Evolutionary conservation across 139 green algal species (phyloP).

Genomic region (Edaphochlamys debaryana): DNA sequence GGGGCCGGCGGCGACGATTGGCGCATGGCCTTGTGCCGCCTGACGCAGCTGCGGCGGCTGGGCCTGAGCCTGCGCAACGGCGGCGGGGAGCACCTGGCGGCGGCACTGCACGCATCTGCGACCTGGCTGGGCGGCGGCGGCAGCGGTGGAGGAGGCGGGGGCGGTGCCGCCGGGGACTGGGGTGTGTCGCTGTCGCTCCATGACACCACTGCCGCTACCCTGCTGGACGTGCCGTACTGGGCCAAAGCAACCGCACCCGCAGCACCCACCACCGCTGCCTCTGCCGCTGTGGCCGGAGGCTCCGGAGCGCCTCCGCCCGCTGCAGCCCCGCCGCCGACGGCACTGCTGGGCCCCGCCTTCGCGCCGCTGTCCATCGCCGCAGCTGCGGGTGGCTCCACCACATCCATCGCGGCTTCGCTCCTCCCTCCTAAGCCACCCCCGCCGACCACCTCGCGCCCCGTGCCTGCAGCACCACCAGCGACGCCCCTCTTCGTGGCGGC

Average conservation of each 20-base stretch:
- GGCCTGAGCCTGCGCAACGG: conserved; percentile 8
- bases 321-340: too few relatives aligned
- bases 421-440: too few relatives aligned
- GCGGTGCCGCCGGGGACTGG: not conserved
- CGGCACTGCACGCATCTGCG: not conserved
- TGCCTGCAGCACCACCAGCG: not conserved
- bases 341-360: too few relatives aligned
- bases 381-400: too few relatives aligned
- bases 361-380: too few relatives aligned
- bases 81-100: conserved; percentile 26
- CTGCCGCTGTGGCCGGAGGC: too few relatives aligned
- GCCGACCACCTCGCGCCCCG: too few relatives aligned
- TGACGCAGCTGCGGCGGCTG: conserved; percentile 12
- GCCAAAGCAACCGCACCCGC: too few relatives aligned
- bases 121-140: not conserved
- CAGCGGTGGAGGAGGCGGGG: not conserved
- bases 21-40: not conserved
- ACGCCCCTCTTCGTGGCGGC: not conserved
- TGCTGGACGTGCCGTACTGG: conserved; percentile 18
- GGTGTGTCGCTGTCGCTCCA: not conserved
- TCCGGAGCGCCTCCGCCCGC: too few relatives aligned
- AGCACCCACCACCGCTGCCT: not conserved
- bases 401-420: too few relatives aligned
- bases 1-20: not conserved
- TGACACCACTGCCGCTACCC: not conserved